phyloP scores from a whole-genome alignment of 106 monocot genomes.

The Acorus calamus region DNA sequence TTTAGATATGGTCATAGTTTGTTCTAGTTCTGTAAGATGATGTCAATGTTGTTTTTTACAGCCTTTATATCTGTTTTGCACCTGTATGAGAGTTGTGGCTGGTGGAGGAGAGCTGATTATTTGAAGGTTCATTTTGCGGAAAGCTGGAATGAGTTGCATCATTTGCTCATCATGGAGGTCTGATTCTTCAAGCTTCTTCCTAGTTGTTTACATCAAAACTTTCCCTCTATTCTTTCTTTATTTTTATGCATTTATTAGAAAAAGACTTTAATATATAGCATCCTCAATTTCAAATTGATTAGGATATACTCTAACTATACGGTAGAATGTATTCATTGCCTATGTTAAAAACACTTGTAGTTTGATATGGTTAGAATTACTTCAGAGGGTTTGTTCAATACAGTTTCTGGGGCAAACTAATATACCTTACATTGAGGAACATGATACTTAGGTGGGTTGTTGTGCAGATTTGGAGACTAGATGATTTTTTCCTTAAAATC shows the following conservation, averaged over 20 bases:
- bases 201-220: background rate
- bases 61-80: slow-evolving; percentile 98
- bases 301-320: no score
- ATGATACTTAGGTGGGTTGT: no score
- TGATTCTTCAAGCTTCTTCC: background rate
- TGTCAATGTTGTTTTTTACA: slow-evolving; percentile 13
- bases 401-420: no score
- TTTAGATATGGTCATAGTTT: background rate
- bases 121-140: slow-evolving; percentile 99
- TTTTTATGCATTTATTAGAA: background rate
- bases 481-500: no score
- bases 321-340: no score
- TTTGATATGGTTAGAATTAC: no score
- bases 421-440: no score
- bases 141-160: slow-evolving; percentile 97
- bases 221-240: background rate
- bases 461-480: no score
- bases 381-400: no score
- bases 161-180: slow-evolving; percentile 99
- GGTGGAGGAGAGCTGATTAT: slow-evolving; percentile 99
- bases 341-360: no score
- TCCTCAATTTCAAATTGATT: no score
- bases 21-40: background rate
- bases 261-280: no score
- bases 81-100: slow-evolving; percentile 95